These are phyloP conservation scores for Cercospora zeae-maydis DNA, from an alignment of 2,329 filamentous ascomycete species.

Conservation along the genomic window DNA sequence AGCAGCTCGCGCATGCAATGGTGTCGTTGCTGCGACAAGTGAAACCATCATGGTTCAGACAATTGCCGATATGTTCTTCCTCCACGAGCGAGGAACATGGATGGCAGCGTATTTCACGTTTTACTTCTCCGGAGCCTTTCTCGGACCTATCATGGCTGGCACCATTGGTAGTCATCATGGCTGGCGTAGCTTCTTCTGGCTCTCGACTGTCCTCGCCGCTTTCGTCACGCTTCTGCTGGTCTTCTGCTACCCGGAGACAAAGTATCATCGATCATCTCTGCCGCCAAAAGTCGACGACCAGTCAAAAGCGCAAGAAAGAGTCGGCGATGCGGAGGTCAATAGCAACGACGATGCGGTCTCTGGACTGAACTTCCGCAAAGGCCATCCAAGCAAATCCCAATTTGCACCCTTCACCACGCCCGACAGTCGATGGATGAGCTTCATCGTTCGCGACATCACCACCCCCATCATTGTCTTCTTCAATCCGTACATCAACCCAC, in stretches of 20 bases:
- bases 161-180: slow-evolving; percentile 42
- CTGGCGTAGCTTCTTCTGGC: slow-evolving; percentile 49
- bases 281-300: slow-evolving; percentile 9
- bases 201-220: slow-evolving; percentile 40
- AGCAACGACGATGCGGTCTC: slow-evolving; percentile 20
- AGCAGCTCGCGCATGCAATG: slow-evolving; percentile 44
- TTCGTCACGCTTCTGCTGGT: slow-evolving; percentile 42
- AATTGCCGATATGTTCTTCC: slow-evolving; percentile 46
- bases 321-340: slow-evolving; percentile 28
- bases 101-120: slow-evolving; percentile 32
- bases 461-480: slow-evolving; percentile 44
- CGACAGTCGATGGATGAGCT: slow-evolving; percentile 41
- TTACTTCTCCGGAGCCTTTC: slow-evolving; percentile 44
- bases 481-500: slow-evolving; percentile 35
- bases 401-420: slow-evolving; percentile 39
- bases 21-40: slow-evolving; percentile 43
- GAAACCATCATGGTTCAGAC: slow-evolving; percentile 46
- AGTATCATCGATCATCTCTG: slow-evolving; percentile 36
- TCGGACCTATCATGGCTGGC: slow-evolving; percentile 45
- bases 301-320: slow-evolving; percentile 32
- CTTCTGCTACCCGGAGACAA: slow-evolving; percentile 44
- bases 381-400: slow-evolving; percentile 40
- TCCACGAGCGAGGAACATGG: slow-evolving; percentile 39
- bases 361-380: slow-evolving; percentile 31
- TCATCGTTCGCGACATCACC: slow-evolving; percentile 41